Percentiles rank a stretch among this genome's conserved stretches.
Evolutionary conservation across 2,329 filamentous ascomycete species (phyloP).

Genomic region (Chaetomium strumarium): DNA sequence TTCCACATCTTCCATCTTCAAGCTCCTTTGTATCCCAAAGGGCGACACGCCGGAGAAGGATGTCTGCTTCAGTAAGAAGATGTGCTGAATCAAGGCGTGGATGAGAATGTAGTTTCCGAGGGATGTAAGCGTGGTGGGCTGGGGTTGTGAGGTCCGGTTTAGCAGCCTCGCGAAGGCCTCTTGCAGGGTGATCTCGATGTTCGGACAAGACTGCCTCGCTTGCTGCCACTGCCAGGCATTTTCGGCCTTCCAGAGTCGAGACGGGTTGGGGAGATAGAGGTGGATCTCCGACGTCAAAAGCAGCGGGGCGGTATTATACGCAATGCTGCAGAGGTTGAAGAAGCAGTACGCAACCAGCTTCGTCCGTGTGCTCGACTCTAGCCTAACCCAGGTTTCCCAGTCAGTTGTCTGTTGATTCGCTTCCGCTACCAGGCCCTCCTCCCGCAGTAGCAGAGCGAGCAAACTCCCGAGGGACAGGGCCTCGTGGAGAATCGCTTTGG

Average conservation of each 20-base stretch:
- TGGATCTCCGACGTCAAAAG: constrained; percentile 55
- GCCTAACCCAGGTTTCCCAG: constrained; percentile 56
- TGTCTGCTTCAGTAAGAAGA: constrained; percentile 62
- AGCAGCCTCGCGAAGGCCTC: constrained; percentile 53
- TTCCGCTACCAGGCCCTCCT: constrained; percentile 49
- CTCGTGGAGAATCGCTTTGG: constrained; percentile 54
- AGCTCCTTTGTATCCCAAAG: constrained; percentile 44
- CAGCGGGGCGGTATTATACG: constrained; percentile 54
- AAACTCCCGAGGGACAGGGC: constrained; percentile 54
- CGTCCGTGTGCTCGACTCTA: constrained; percentile 52
- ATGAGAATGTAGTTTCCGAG: constrained; percentile 67
- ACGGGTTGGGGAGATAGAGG: constrained; percentile 48
- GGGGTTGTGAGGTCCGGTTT: constrained; percentile 43
- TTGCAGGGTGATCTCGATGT: constrained; percentile 48
- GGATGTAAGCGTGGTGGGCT: constrained; percentile 48
- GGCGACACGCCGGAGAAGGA: constrained; percentile 45
- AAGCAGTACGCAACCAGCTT: constrained; percentile 57
- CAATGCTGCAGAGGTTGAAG: constrained; percentile 57
- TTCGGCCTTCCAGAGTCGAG: constrained; percentile 53
- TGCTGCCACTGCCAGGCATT: constrained; percentile 56
- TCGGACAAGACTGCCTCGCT: constrained; percentile 45
- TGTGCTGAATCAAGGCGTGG: constrained; percentile 65
- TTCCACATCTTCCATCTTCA: constrained; percentile 51
- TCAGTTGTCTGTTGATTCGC: constrained; percentile 42
- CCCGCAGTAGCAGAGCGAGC: constrained; percentile 51